Base-by-base conservation (phyloP, 257 asterid genomes). In the Nicotiana tabacum region DNA sequence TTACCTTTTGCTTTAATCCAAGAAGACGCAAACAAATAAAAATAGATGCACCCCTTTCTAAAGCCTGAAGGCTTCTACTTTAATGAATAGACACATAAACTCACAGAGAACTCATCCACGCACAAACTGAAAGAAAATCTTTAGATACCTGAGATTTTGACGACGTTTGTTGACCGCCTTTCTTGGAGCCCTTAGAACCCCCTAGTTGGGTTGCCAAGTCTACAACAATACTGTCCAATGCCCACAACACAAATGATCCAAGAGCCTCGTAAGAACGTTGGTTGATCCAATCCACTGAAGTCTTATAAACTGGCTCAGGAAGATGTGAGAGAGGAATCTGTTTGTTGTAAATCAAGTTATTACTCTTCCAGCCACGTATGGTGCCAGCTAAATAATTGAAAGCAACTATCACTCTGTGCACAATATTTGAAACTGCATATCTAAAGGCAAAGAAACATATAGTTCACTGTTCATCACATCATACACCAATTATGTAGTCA, bases 211-310 rank as follows among this genome's bases (percentile, higher is more conserved):
- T 30, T 24, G 92, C 90, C 85, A 95, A 57, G 84, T 92, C 98
- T 55, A 92, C 90, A 65, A 95, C 83, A 82, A 95, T 90, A 84
- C 90, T 11, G 82, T 95, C 97, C 84, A 95, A 82, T 53, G 90
- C 88, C 99, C 99, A 93, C 43, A 91, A 5, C 58, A 95, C 95
- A 88, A 93, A 91, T 56, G 90, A 83, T 46, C 89, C 95, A 21
- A 95, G 90, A 68, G 96, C 92, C 83, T 92, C 97, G 9, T 82
- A 35, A 18, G 97, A 90, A 33, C 89, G 91, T 53, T 92, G 90
- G 84, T 86, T 92, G 87, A 95, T 91, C 98, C 99, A 95, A 80
- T 93, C 97, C 81, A 87, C 91, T 51, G 99, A 91, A 24, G 91
- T 90, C 90, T 87, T 94, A 89, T 91, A 91, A 77, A 91, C 97